These are phyloP conservation scores for Xylaria polymorpha DNA, from an alignment of 2,329 filamentous ascomycete genomes.

Conservation along the genomic window DNA sequence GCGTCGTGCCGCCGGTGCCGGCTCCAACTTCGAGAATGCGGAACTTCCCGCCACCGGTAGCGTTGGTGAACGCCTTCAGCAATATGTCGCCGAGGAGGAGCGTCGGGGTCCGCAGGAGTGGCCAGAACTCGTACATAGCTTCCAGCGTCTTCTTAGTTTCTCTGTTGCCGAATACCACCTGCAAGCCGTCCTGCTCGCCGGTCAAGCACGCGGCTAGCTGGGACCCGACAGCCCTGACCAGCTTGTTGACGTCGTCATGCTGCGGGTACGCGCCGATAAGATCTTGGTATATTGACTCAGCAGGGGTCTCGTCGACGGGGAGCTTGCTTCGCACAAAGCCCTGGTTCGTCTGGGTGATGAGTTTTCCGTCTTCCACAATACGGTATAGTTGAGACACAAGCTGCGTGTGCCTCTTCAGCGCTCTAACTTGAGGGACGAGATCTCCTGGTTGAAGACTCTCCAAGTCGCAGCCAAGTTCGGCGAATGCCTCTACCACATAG, in stretches of 20 bases:
- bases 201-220: constrained; percentile 40
- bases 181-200: constrained; percentile 40
- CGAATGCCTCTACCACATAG: constrained; percentile 32
- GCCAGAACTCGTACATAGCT: constrained; percentile 44
- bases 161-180: constrained; percentile 43
- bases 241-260: constrained; percentile 37
- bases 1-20: constrained; percentile 30
- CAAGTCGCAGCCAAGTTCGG: constrained; percentile 18
- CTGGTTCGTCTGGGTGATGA: constrained; percentile 5
- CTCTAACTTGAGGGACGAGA: constrained; percentile 5
- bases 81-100: constrained; percentile 26
- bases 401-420: constrained; percentile 9
- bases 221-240: constrained; percentile 39
- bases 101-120: constrained; percentile 33
- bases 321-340: constrained; percentile 16
- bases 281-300: constrained; percentile 32
- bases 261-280: constrained; percentile 30
- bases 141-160: constrained; percentile 39
- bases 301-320: constrained; percentile 25
- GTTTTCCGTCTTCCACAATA: constrained; percentile 29
- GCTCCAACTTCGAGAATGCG: constrained; percentile 33
- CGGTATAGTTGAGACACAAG: constrained; percentile 30
- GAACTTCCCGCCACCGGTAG: constrained; percentile 21
- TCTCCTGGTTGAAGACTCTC: constrained; percentile 10
- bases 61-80: constrained; percentile 15